Evolutionary conservation across 345 rosid species (phyloP), one percentile per base, ranked within the genome.

Genomic region (Gossypium anomalum): DNA sequence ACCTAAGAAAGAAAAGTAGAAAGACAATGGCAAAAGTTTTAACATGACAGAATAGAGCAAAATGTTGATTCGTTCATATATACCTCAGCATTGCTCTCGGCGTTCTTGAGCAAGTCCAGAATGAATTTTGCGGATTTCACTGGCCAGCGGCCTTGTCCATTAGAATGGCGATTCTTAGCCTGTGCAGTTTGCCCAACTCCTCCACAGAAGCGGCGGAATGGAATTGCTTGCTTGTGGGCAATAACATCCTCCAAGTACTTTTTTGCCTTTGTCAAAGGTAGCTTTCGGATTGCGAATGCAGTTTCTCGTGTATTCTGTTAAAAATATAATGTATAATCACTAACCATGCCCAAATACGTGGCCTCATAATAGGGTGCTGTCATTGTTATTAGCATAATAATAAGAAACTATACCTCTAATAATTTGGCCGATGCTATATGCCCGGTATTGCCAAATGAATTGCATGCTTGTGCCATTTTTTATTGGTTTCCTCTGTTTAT

Each of bases 181-280:
- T 90, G 92, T 7, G 92, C 89, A 22, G 93, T 90, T 75, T 93
- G 78, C 58, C 93, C 97, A 45, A 89, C 89, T 58, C 97, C 92
- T 23, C 92, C 10, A 48, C 95, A 90, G 76, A 90, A 92, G 45
- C 90, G 87, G 1, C 87, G 75, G 89, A 92, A 92, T n/a, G 94
- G 93, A 65, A 90, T 92, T 15, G 94, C 97, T 80, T 92, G 97
- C 74, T 89, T 92, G 85, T 90, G 94, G 58, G 77, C 87, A 71
- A 88, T 58, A 70, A 92, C 97, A 83, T 89, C 97, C 78, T 92
- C 94, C 81, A 89, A 71, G 83, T 92, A 88, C 75, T 86, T 82
- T 78, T 91, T 91, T 7, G 92, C 93, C 84, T 91, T 91, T 57
- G 44, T 63, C 83, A 91, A 83, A 16, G 89, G 76, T 82, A 89